Evolutionary conservation across 495 filamentous ascomycete genomes (phyloP), one percentile per base, ranked within the genome.

Genomic region (Platismatia glauca): DNA sequence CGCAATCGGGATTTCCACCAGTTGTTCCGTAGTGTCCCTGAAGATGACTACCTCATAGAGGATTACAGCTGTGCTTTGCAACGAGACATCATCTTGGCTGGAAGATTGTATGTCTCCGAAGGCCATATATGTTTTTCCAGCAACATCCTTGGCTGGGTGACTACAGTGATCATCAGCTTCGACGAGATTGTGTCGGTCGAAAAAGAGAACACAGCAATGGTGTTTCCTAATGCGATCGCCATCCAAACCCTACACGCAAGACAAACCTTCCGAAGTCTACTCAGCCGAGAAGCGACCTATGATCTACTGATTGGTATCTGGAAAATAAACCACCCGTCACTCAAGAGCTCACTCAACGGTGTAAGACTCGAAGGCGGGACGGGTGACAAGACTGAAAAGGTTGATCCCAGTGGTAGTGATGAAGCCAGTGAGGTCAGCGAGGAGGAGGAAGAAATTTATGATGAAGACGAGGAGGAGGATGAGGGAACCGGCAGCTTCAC

Each of bases 71-170:
- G 92, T 70, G 94, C 94, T 20, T 73, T 99, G 22, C 94, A 99
- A 71, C 84, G 90, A 58, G 94, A 99, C 71, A 99, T 99, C 62
- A 86, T 99, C 52, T 82, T 95, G 15, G 93, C 96, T 66, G 94
- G 94, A 3, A 83, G 94, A 44, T 81, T 99, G 18, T 99, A 99
- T 69, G 87, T 99, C 35, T 97, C 93, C 0, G 94, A 99, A 74
- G 91, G 92, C 7, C 92, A 99, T 67, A 86, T 99, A 41, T 99
- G 94, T 76, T 99, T 99, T 75, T 95, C 91, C 64, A 97, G 94
- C 73, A 99, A 99, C 71, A 99, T 99, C 58, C 81, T 99, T 41
- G 94, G 94, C 41, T 99, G 94, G 94, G 85, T 95, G 2, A 99
- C 95, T 1, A 97, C 91, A 6, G 76, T 97, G 35, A 92, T 99